Evolutionary conservation across 1,139 yeast genomes (phyloP).

Genomic region (Nadsonia commutata): DNA sequence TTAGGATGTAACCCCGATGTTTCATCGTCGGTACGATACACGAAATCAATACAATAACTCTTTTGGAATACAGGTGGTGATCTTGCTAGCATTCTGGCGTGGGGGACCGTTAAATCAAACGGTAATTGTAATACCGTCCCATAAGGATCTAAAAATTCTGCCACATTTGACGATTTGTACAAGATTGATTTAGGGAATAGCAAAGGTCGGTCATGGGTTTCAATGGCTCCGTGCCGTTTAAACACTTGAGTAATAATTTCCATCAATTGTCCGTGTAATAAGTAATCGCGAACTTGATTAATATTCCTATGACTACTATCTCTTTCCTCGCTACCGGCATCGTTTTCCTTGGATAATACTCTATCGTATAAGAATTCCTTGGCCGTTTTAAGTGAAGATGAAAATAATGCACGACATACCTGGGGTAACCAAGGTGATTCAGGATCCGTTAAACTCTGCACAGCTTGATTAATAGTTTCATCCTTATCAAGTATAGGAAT

Average conservation of each 20-base stretch:
- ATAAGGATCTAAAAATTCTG: slow-evolving; percentile 67
- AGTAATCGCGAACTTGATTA: slow-evolving; percentile 17
- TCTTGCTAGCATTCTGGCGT: slow-evolving; percentile 71
- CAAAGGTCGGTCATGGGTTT: slow-evolving; percentile 40
- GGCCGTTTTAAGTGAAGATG: slow-evolving; percentile 71
- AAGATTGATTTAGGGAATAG: slow-evolving; percentile 72
- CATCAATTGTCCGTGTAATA: slow-evolving; percentile 28
- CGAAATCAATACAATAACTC: slow-evolving; percentile 56
- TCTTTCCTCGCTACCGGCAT: slow-evolving; percentile 4
- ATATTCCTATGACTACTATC: slow-evolving; percentile 5
- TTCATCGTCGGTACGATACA: slow-evolving; percentile 51
- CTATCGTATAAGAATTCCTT: slow-evolving; percentile 70
- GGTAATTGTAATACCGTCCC: slow-evolving; percentile 84
- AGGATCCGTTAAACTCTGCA: slow-evolving; percentile 61
- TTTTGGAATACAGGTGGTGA: slow-evolving; percentile 41
- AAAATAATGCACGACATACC: slow-evolving; percentile 71
- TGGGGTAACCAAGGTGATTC: slow-evolving; percentile 91
- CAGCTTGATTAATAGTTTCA: slow-evolving; percentile 73
- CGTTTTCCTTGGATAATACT: slow-evolving; percentile 9
- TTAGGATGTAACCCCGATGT: slow-evolving; percentile 58
- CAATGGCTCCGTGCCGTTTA: slow-evolving; percentile 74
- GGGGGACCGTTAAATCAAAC: slow-evolving; percentile 76
- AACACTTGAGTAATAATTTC: slow-evolving; percentile 47
- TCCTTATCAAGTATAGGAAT: slow-evolving; percentile 85
- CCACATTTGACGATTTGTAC: slow-evolving; percentile 49